Evolutionary conservation across 2,329 filamentous ascomycete species (phyloP), one percentile per base, ranked within the genome.

Genomic region (Aspergillus persii): DNA sequence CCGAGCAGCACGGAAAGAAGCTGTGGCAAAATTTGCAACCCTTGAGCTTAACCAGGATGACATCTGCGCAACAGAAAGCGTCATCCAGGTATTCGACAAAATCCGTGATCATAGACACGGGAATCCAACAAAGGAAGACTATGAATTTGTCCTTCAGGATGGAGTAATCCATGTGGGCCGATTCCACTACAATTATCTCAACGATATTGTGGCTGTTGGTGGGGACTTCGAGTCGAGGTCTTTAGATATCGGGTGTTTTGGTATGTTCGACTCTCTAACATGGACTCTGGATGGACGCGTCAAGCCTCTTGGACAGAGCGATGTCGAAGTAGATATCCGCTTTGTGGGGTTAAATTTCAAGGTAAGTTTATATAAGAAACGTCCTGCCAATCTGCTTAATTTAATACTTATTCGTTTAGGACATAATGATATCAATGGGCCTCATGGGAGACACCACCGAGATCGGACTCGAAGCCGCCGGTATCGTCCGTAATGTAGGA

Each of bases 291-390:
- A 41, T 33, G 44, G 26, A 27, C 23, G 56, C 15, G 36, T 39
- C 15, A 23, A 33, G 15, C 23, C 8, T 8, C 27, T 65, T 5
- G 39, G 18, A 8, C 50, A 61, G 3, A 60, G 68, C 26, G 57
- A 72, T 2, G 61, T 76, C 26, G 73, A 76, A 23, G 63, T 77
- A 27, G 66, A 73, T 26, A 66, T 74, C 53, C 73, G 75, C 48
- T 72, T 71, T 15, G 63, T 66, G 1, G 69, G 68, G 1, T 50
- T 76, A 27, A 76, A 75, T 47, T 74, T 74, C 59, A 66, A 66
- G 12, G 72, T 68, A 58, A n/a, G 54, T 8, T 23, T 4, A 36
- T 9, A 12, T 36, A 12, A 36, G 2, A 36, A 11, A 12, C 2
- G 8, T 11, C 4, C 33, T 15, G 4, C 33, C 9, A 8, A 36